phyloP scores from a whole-genome alignment of 371 early-diverging fungal species.

The Mucor ambiguus region DNA sequence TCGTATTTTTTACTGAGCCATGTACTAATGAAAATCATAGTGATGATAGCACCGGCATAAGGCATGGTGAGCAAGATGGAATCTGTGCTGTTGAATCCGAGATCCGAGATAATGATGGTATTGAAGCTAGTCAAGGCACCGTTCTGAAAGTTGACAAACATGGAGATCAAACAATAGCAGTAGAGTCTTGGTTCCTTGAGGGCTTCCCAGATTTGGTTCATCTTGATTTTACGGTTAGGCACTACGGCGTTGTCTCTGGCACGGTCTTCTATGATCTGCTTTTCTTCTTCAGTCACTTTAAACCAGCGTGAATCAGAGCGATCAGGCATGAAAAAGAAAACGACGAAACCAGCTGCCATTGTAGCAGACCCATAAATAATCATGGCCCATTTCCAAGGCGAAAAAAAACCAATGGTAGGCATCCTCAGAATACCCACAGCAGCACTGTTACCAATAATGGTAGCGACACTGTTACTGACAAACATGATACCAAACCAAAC shows the following conservation, averaged over 20 bases:
- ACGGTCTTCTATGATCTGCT: constrained; percentile 21
- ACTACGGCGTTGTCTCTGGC: constrained; percentile 31
- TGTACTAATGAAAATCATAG: constrained; percentile 1
- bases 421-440: constrained; percentile 36
- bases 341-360: constrained; percentile 1
- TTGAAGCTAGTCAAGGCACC: constrained; percentile 28
- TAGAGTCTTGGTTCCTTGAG: constrained; percentile 19
- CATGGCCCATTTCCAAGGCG: constrained; percentile 32
- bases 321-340: constrained; percentile 26
- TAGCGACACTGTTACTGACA: constrained; percentile 28
- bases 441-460: constrained; percentile 28
- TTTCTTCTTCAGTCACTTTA: constrained; percentile 18
- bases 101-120: constrained; percentile 20
- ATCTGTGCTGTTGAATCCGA: constrained; percentile 19
- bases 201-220: constrained; percentile 19
- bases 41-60: not conserved
- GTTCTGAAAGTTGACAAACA: constrained; percentile 26
- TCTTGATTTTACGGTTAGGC: constrained; percentile 9
- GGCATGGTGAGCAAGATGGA: constrained; percentile 23
- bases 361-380: constrained; percentile 23
- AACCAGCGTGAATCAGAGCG: constrained; percentile 21
- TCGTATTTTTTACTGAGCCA: constrained; percentile 7
- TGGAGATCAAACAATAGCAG: constrained; percentile 24
- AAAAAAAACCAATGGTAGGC: constrained; percentile 19
- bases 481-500: constrained; percentile 36